These are phyloP conservation scores for Edhazardia aedis DNA, from an alignment of 371 early-diverging fungal genomes.

Conservation along the genomic window DNA sequence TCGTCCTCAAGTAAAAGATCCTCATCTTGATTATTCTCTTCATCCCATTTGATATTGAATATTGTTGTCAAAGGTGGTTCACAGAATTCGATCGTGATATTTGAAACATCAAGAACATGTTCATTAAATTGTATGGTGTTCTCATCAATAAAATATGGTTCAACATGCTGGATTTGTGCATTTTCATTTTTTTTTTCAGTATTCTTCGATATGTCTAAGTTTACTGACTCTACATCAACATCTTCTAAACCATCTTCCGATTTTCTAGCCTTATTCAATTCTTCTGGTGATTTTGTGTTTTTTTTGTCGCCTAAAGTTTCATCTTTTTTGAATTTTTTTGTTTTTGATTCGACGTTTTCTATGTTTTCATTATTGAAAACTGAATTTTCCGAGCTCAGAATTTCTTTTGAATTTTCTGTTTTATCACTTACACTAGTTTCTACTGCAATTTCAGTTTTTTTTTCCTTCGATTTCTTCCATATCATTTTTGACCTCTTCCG, in stretches of 20 bases:
- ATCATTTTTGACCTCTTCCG: slow-evolving; percentile 10
- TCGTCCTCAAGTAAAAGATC: neutral
- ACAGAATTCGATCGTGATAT: slow-evolving; percentile 26
- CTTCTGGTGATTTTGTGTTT: too few relatives aligned
- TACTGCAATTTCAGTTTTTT: neutral
- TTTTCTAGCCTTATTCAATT: too few relatives aligned
- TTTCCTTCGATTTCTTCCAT: slow-evolving; percentile 7
- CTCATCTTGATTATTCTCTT: slow-evolving; percentile 5
- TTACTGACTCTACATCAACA: too few relatives aligned
- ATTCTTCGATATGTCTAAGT: too few relatives aligned
- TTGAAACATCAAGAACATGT: slow-evolving; percentile 20
- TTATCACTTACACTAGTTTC: neutral
- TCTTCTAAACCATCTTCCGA: too few relatives aligned
- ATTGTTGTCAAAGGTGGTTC: slow-evolving; percentile 30
- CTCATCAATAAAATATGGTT: too few relatives aligned
- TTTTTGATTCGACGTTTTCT: too few relatives aligned
- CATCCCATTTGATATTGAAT: slow-evolving; percentile 31
- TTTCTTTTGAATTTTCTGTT: neutral
- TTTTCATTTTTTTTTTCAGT: too few relatives aligned
- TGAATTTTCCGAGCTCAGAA: neutral
- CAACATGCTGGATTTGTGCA: too few relatives aligned
- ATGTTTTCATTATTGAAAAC: neutral
- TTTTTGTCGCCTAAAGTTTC: too few relatives aligned
- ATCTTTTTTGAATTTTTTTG: too few relatives aligned
- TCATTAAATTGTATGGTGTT: slow-evolving; percentile 21